These are phyloP conservation scores for Apiospora aurea DNA, from an alignment of 2,329 filamentous ascomycete genomes.

Conservation along the genomic window DNA sequence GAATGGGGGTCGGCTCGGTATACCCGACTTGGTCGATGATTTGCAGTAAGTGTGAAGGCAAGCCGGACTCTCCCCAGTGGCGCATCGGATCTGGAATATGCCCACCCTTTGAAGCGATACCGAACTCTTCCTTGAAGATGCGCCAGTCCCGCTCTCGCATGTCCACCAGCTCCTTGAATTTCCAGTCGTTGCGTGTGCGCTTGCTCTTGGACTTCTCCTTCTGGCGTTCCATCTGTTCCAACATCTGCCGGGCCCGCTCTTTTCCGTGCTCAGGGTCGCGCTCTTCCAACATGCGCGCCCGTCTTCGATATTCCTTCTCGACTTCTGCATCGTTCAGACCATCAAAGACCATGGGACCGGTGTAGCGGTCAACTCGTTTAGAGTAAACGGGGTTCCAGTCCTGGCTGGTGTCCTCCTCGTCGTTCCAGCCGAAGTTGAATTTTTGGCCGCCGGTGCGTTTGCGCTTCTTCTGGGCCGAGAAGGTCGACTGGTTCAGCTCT, in stretches of 20 bases:
- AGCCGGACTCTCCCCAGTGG: slow-evolving; percentile 83
- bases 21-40: slow-evolving; percentile 89
- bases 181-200: slow-evolving; percentile 92
- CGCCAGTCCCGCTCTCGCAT: slow-evolving; percentile 99
- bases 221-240: slow-evolving; percentile 84
- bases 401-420: slow-evolving; percentile 87
- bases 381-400: slow-evolving; percentile 86
- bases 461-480: slow-evolving; percentile 95
- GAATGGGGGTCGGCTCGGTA: slow-evolving; percentile 88
- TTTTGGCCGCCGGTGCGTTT: slow-evolving; percentile 93
- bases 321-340: slow-evolving; percentile 61
- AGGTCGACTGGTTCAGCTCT: slow-evolving; percentile 81
- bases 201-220: slow-evolving; percentile 77
- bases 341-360: slow-evolving; percentile 56
- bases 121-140: slow-evolving; percentile 99
- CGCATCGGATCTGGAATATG: slow-evolving; percentile 96
- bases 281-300: slow-evolving; percentile 74
- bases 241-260: slow-evolving; percentile 77
- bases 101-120: slow-evolving; percentile 93
- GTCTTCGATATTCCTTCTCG: slow-evolving; percentile 61
- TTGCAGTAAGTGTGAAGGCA: slow-evolving; percentile 79
- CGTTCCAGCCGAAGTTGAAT: slow-evolving; percentile 99
- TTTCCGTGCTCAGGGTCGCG: slow-evolving; percentile 78
- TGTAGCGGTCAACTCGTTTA: slow-evolving; percentile 65
- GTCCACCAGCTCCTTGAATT: slow-evolving; percentile 86